These are phyloP conservation scores for Crithidia expoeki DNA, from an alignment of 208 protist genomes.

Conservation along the genomic window DNA sequence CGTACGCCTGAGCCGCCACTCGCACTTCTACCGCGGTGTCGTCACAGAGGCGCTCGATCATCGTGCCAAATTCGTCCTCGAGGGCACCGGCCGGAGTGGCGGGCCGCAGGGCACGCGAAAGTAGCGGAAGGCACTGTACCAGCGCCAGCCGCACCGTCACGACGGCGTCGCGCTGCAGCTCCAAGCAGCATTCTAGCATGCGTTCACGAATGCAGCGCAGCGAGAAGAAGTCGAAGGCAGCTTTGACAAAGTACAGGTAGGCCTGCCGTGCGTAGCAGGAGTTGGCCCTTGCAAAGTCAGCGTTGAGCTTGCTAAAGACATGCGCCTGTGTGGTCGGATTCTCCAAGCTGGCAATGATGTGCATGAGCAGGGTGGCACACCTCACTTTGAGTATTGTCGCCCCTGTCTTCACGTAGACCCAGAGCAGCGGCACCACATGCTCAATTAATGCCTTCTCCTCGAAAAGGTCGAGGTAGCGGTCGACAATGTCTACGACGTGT, in stretches of 20 bases:
- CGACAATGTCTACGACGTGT: conserved; percentile 62
- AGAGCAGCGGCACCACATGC: conserved; percentile 67
- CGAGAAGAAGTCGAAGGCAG: conserved; percentile 70
- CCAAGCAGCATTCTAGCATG: conserved; percentile 75
- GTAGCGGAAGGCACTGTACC: conserved; percentile 46
- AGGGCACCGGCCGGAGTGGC: conserved; percentile 36
- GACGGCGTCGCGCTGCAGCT: conserved; percentile 84
- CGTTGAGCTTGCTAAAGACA: conserved; percentile 83
- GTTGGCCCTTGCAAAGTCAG: conserved; percentile 76
- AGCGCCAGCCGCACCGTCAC: conserved; percentile 69
- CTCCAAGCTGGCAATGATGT: conserved; percentile 43
- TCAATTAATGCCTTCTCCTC: conserved; percentile 58
- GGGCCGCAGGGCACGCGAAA: conserved; percentile 54
- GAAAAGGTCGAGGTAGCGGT: conserved; percentile 59
- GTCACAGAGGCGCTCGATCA: conserved; percentile 76
- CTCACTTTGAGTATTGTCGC: conserved; percentile 61
- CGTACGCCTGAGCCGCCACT: conserved; percentile 42
- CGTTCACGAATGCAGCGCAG: conserved; percentile 83
- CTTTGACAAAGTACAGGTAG: conserved; percentile 69
- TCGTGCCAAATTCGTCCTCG: conserved; percentile 76
- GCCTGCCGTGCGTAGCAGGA: conserved; percentile 74
- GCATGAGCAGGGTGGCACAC: conserved; percentile 66
- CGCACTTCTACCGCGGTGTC: conserved; percentile 75
- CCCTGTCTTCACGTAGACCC: conserved; percentile 63
- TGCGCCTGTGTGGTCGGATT: conserved; percentile 64